Conservation (phyloP, 306 rosid genomes). For the Begonia loranthoides region DNA sequence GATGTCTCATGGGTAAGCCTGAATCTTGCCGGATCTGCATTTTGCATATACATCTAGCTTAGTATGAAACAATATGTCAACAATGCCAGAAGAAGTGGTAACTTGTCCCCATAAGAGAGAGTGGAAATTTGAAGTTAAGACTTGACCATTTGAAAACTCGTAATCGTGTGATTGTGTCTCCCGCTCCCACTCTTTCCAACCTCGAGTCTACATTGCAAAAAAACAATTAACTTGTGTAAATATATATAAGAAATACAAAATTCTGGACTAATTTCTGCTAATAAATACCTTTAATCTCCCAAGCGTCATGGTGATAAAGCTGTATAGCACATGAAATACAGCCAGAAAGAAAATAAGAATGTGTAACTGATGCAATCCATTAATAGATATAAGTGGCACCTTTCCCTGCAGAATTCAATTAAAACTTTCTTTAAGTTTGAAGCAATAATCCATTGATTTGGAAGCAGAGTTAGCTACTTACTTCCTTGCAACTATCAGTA, state of each 20-base stretch:
- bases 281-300: constrained; percentile 77
- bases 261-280: neutral
- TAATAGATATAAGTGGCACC: constrained; percentile 50
- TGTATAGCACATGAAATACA: constrained; percentile 68
- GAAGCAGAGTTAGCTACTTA: constrained; percentile 10
- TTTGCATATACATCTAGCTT: too few species aligned
- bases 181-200: constrained; percentile 90
- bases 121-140: neutral
- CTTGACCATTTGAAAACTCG: constrained; percentile 70
- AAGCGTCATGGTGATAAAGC: constrained; percentile 83
- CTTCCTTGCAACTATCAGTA: constrained; percentile 40
- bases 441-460: neutral
- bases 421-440: neutral
- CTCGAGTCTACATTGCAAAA: constrained; percentile 45
- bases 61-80: too few species aligned
- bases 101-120: too few species aligned
- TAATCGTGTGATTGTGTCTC: constrained; percentile 65
- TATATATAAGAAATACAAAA: neutral
- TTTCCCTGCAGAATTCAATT: constrained; percentile 34
- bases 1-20: constrained; percentile 90
- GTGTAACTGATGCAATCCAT: constrained; percentile 92
- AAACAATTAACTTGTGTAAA: constrained; percentile 1
- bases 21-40: constrained; percentile 64
- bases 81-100: too few species aligned
- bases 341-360: constrained; percentile 95